Percentiles rank a stretch among this genome's conserved stretches.
phyloP scores from a whole-genome alignment of 2,329 filamentous ascomycete species.

The Emmonsiellopsis sp. region DNA sequence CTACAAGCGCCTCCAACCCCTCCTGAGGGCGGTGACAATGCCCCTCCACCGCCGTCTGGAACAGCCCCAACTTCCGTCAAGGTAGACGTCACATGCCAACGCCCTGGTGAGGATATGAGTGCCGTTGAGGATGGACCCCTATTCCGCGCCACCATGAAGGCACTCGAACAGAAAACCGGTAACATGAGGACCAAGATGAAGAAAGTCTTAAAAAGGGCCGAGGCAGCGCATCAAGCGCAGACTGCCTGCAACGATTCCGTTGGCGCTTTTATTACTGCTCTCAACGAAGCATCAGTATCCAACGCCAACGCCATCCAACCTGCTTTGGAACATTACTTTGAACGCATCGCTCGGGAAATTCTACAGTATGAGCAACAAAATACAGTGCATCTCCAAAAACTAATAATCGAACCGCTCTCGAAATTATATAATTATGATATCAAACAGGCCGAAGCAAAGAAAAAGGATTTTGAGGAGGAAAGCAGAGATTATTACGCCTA shows the following conservation, averaged over 20 bases:
- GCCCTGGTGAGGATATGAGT: constrained; percentile 75
- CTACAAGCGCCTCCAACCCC: constrained; percentile 14
- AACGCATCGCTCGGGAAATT: constrained; percentile 90
- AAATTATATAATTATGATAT: constrained; percentile 93
- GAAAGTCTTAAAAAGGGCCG: constrained; percentile 88
- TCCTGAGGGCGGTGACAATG: constrained; percentile 1
- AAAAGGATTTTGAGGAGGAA: constrained; percentile 96
- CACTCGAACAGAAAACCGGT: constrained; percentile 89
- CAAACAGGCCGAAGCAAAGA: constrained; percentile 94
- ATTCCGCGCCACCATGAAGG: constrained; percentile 94
- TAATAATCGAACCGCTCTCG: constrained; percentile 87
- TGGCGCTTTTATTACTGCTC: constrained; percentile 68
- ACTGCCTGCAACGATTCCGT: constrained; percentile 78
- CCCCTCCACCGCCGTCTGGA: constrained; percentile 20
- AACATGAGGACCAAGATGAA: constrained; percentile 94
- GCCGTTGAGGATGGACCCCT: constrained; percentile 85
- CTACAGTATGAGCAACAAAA: constrained; percentile 79
- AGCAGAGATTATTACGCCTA: constrained; percentile 98
- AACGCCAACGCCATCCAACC: constrained; percentile 97
- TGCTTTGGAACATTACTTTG: constrained; percentile 94
- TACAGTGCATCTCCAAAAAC: constrained; percentile 71
- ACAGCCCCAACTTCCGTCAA: constrained; percentile 46
- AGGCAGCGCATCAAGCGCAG: constrained; percentile 73
- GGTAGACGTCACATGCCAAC: constrained; percentile 77
- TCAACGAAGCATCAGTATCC: constrained; percentile 78